Conservation (phyloP, 176 grass and related monocot species). For the Musa itinerans region DNA sequence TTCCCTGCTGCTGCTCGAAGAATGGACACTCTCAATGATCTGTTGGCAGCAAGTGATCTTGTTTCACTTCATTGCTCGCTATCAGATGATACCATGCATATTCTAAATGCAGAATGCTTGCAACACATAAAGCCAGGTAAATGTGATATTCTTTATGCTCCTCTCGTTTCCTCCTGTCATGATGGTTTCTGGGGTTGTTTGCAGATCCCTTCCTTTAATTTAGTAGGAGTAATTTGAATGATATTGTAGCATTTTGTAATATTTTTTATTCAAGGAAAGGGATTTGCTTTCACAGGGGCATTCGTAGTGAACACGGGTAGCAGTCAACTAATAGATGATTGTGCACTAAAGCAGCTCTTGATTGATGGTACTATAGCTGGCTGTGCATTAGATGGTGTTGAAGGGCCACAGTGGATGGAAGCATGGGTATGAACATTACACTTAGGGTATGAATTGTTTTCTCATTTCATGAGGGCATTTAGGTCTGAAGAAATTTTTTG, state of each 20-base stretch:
- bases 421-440: constrained; percentile 75
- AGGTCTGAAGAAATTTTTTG: neutral
- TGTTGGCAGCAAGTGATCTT: constrained; percentile 85
- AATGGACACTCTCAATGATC: constrained; percentile 97
- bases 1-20: constrained; percentile 88
- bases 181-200: neutral
- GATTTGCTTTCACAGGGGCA: constrained; percentile 48
- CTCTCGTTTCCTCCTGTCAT: neutral
- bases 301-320: constrained; percentile 92
- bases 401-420: constrained; percentile 99
- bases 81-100: constrained; percentile 87
- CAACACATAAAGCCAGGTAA: constrained; percentile 89
- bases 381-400: constrained; percentile 90
- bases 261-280: neutral
- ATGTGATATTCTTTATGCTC: neutral
- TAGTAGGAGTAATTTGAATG: neutral
- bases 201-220: neutral
- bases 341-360: constrained; percentile 89
- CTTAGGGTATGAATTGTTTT: constrained; percentile 23
- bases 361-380: constrained; percentile 91
- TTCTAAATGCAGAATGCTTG: constrained; percentile 77
- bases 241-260: neutral
- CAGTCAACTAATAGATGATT: constrained; percentile 93
- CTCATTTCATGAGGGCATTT: constrained; percentile 6
- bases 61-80: constrained; percentile 85